These are phyloP conservation scores for Apostasia ramifera DNA, from an alignment of 106 monocot species.

Conservation along the genomic window DNA sequence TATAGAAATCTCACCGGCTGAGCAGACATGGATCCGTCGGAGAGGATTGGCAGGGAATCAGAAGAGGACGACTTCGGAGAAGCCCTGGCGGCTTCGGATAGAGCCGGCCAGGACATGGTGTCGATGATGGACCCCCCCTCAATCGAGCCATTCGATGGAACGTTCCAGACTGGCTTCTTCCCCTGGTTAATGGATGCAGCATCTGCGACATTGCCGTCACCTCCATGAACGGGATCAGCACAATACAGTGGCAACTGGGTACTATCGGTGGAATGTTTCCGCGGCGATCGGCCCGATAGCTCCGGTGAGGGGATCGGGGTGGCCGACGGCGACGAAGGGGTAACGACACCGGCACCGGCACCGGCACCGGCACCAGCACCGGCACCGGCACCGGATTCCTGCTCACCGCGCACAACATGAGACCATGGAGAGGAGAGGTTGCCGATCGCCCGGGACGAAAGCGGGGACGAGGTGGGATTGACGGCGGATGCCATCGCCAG, in stretches of 20 bases:
- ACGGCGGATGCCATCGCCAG: slow-evolving; percentile 11
- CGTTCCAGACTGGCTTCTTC: slow-evolving; percentile 51
- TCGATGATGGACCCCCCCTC: slow-evolving; percentile 51
- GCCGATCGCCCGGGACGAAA: slow-evolving; percentile 2
- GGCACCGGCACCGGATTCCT: slow-evolving; percentile 7
- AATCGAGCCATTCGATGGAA: slow-evolving; percentile 28
- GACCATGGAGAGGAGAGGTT: background rate
- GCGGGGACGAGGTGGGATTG: slow-evolving; percentile 12
- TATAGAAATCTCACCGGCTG: slow-evolving; percentile 11
- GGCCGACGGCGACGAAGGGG: background rate
- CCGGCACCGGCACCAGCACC: background rate
- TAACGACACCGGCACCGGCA: background rate
- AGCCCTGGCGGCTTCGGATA: slow-evolving; percentile 46
- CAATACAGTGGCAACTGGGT: slow-evolving; percentile 1
- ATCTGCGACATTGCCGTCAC: slow-evolving; percentile 6
- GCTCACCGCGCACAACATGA: slow-evolving; percentile 1
- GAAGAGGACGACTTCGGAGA: slow-evolving; percentile 33
- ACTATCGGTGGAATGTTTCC: background rate
- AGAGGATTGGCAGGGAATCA: slow-evolving; percentile 11
- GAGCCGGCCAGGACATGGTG: slow-evolving; percentile 64
- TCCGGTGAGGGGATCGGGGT: slow-evolving; percentile 3
- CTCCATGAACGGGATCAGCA: background rate
- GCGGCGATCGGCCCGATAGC: slow-evolving; percentile 3
- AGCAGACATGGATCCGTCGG: slow-evolving; percentile 29
- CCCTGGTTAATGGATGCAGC: slow-evolving; percentile 2